Base-by-base conservation (phyloP, 495 filamentous ascomycete genomes). In the Neurospora sp. region DNA sequence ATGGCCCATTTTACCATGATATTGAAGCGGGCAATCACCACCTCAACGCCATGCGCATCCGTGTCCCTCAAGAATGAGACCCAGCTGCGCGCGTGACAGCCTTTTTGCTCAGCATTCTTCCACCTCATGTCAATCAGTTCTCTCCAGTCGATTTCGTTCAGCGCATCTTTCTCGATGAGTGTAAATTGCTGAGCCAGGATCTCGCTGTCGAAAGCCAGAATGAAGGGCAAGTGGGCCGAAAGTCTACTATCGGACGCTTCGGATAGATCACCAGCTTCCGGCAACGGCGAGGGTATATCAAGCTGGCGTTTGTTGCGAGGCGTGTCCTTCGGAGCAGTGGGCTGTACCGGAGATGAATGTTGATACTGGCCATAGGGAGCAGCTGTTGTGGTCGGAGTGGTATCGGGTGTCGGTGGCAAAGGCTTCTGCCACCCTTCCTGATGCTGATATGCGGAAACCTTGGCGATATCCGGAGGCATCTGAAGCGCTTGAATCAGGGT, bases 1-100 rank as follows among this genome's bases (percentile, higher is more conserved):
- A 97, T 86, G 16, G 92, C 91, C 96, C 96, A 99, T 85, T 97
- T 98, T 70, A 97, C 95, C 87, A 98, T 93, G 75, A 99, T 87
- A 80, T 98, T 98, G 85, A 98, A 98, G 42, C 96, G 92, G 23
- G 95, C 93, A 76, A 97, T 94, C 27, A 97, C 94, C n/a, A 99
- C 87, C 77, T 98, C 96, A 71, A 98, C 93, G 27, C 96, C 96
- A 42, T 89, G 91, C 35, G 92, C 92, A 74, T 96, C 90, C 18
- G 91, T 89, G n/a, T 90, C 88, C 39, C 89, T 88, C 14, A 99
- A 87, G 79, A 96, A 98, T 70, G 96, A 91, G n/a, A 97, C 93
- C 96, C 96, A 99, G 74, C 92, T 90, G 69, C 88, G 88, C 27
- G 88, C 85, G 75, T 90, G 89, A 40, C 88, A 85, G 11, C 87